Evolutionary conservation across 2,329 filamentous ascomycete species (phyloP), one percentile per base, ranked within the genome.

Genomic region (Claviceps sorghi): DNA sequence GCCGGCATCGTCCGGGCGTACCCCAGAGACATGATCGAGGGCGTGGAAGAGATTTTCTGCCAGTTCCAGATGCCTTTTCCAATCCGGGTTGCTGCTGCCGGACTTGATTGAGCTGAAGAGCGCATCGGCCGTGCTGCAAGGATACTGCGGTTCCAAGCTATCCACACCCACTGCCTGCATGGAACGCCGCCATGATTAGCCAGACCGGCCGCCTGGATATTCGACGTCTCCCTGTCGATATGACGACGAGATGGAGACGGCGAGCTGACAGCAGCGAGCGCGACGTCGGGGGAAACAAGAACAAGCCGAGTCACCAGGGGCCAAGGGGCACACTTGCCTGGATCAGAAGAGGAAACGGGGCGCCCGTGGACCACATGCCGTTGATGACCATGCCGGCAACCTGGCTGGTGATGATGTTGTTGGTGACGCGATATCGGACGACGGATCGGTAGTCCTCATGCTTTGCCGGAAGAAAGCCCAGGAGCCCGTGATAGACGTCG

Each of bases 371-470:
- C 67, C 79, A 85, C 81, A 88, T 88, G 53, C 83, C 87, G 52
- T 76, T 71, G 52, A 88, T 74, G 7, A 91, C 65, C 78, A 88
- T 87, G 52, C 83, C 78, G 11, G 84, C 85, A 17, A 91, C 86
- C 66, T 93, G 84, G 60, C 79, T 84, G 2, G 88, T 93, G 61
- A 94, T 91, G 49, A 82, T 74, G 66, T 93, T 93, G 64, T 86
- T 86, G 0, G 87, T 90, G 11, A 91, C 86, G 51, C 86, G 77
- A 65, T 83, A 91, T 48, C 66, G 67, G 36, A 86, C 72, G 17
- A 70, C 71, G 9, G 59, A 57, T 4, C 59, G 57, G 69, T 71
- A 73, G 30, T 73, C 62, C 13, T 66, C 55, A 40, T 73, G 65
- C 3, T 69, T 67, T 6, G 63, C 55, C 0, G 86, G 86, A 1